These are phyloP conservation scores for Wickerhamiella azyma DNA, from an alignment of 805 yeast species.

Conservation along the genomic window DNA sequence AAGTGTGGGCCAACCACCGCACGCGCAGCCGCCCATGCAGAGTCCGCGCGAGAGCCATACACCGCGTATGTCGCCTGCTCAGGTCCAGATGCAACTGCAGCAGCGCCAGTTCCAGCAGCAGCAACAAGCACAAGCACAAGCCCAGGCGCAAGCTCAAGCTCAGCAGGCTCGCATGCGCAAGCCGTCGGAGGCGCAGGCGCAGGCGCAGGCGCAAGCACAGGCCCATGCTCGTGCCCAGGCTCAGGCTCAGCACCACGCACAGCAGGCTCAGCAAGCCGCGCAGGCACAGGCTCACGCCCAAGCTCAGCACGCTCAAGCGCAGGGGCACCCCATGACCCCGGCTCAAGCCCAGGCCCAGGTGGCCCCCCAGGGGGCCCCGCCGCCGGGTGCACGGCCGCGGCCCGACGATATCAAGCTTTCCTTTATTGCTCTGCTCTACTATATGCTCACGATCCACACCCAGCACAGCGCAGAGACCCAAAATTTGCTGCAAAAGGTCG, in stretches of 20 bases:
- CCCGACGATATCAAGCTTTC: slow-evolving; percentile 3
- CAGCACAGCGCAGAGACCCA: slow-evolving; percentile 1
- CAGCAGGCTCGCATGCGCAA: slow-evolving; percentile 6
- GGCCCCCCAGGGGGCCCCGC: neutral
- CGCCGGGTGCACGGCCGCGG: neutral
- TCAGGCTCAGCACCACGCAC: slow-evolving; percentile 6
- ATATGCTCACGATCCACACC: neutral
- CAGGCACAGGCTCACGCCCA: slow-evolving; percentile 1
- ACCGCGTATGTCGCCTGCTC: slow-evolving; percentile 7
- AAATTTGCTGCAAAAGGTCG: slow-evolving; percentile 2
- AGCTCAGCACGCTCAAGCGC: neutral
- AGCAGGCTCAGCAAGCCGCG: neutral
- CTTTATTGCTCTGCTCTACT: slow-evolving; percentile 7
- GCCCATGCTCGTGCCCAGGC: slow-evolving; percentile 6
- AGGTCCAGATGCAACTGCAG: neutral
- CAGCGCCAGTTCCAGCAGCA: slow-evolving; percentile 9
- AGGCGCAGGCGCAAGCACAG: slow-evolving; percentile 16
- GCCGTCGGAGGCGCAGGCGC: slow-evolving; percentile 15
- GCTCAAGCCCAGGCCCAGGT: slow-evolving; percentile 11
- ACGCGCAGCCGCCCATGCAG: neutral
- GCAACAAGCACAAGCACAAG: slow-evolving; percentile 10
- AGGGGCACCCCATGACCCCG: too few relatives aligned
- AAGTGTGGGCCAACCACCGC: slow-evolving; percentile 1
- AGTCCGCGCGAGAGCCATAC: slow-evolving; percentile 3
- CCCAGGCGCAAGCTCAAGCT: slow-evolving; percentile 2